phyloP scores from a whole-genome alignment of 805 yeast genomes.

The Pichia cephalocereana region DNA sequence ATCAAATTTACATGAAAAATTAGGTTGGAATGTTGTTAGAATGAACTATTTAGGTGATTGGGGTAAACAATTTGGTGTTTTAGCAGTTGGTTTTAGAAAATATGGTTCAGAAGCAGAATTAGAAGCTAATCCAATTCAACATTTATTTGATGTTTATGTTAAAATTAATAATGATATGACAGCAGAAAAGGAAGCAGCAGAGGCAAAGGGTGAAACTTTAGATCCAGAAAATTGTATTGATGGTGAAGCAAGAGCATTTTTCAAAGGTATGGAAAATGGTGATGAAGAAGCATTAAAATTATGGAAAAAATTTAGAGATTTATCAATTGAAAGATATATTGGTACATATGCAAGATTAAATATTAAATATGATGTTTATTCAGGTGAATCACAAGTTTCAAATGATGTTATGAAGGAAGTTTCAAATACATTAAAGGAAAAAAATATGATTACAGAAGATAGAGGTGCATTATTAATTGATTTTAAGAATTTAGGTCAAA shows the following conservation, averaged over 20 bases:
- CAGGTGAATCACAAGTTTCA: conserved; percentile 94
- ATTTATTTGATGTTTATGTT: conserved; percentile 90
- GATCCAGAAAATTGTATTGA: conserved; percentile 48
- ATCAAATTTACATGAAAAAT: conserved; percentile 77
- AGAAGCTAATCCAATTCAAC: conserved; percentile 78
- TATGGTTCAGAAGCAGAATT: conserved; percentile 76
- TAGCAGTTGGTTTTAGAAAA: conserved; percentile 85
- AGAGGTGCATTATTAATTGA: conserved; percentile 88
- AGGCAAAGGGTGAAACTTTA: conserved; percentile 39
- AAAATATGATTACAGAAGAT: conserved; percentile 71
- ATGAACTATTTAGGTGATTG: conserved; percentile 97
- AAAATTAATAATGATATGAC: conserved; percentile 69
- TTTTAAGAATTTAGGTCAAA: conserved; percentile 64
- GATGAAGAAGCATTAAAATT: conserved; percentile 67
- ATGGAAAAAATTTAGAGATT: conserved; percentile 86
- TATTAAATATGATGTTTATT: conserved; percentile 77
- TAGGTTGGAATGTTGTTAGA: conserved; percentile 89
- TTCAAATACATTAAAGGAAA: conserved; percentile 50
- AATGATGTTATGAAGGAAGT: conserved; percentile 62
- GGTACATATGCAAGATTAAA: conserved; percentile 87
- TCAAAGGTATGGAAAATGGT: conserved; percentile 89
- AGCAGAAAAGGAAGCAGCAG: conserved; percentile 49
- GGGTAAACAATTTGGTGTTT: conserved; percentile 97
- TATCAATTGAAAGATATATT: conserved; percentile 78
- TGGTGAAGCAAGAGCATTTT: conserved; percentile 78